These are phyloP conservation scores for Ambrosia artemisiifolia DNA, from an alignment of 129 eudicot species.

Conservation along the genomic window DNA sequence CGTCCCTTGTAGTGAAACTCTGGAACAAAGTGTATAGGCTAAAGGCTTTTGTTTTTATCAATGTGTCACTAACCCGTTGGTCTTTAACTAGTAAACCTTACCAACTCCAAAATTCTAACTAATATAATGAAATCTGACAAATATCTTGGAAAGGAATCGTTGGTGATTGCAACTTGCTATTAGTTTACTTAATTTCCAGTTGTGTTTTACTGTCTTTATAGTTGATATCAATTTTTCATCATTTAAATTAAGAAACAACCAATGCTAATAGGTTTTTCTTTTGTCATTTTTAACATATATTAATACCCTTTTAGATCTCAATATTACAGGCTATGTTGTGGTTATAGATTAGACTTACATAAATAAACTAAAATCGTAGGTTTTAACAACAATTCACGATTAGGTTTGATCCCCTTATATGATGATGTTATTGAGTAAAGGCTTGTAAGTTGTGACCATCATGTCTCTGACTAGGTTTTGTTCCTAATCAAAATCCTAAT, in stretches of 20 bases:
- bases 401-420: too few relatives aligned
- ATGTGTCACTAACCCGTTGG: too few relatives aligned
- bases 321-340: not conserved
- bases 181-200: slow-evolving; percentile 14
- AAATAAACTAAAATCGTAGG: too few relatives aligned
- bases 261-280: not conserved
- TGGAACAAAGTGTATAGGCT: too few relatives aligned
- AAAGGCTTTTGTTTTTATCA: too few relatives aligned
- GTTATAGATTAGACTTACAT: too few relatives aligned
- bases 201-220: slow-evolving; percentile 10
- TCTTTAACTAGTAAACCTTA: not conserved
- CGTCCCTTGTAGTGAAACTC: too few relatives aligned
- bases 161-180: slow-evolving; percentile 19
- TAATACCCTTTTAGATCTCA: slow-evolving; percentile 7
- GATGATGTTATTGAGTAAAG: not conserved
- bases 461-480: too few relatives aligned
- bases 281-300: not conserved
- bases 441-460: too few relatives aligned
- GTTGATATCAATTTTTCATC: not conserved
- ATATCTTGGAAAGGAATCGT: slow-evolving; percentile 1
- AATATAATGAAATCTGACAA: not conserved
- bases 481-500: too few relatives aligned
- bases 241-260: not conserved
- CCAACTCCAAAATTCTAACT: not conserved
- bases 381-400: not conserved